Evolutionary conservation across 2,329 filamentous ascomycete genomes (phyloP).

Genomic region (Fusarium sp.): DNA sequence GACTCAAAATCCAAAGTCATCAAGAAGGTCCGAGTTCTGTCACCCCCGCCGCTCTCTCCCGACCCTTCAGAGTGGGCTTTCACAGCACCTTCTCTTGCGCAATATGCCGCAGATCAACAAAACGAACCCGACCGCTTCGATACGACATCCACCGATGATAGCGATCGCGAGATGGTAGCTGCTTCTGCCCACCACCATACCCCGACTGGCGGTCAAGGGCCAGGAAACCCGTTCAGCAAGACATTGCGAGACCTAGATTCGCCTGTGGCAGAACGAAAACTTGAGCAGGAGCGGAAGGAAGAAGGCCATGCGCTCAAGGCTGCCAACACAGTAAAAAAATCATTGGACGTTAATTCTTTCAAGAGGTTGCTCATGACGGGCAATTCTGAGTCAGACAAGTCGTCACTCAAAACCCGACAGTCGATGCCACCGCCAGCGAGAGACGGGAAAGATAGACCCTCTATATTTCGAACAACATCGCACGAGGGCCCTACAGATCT

Average conservation of each 20-base stretch:
- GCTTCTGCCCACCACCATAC: conserved; percentile 46
- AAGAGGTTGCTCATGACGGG: conserved; percentile 82
- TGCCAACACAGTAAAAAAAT: conserved; percentile 55
- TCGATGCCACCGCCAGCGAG: conserved; percentile 20
- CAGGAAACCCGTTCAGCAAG: conserved; percentile 66
- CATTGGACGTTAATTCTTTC: conserved; percentile 83
- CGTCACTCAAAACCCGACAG: conserved; percentile 23
- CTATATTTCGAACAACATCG: conserved; percentile 31
- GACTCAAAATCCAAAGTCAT: conserved; percentile 65
- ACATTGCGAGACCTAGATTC: conserved; percentile 66
- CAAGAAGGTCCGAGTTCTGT: conserved; percentile 77
- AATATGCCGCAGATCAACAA: conserved; percentile 47
- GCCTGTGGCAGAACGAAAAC: conserved; percentile 50
- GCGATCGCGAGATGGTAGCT: conserved; percentile 46
- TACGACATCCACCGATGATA: conserved; percentile 47
- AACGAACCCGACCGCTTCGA: conserved; percentile 53
- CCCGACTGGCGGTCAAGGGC: conserved; percentile 39
- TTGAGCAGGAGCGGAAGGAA: conserved; percentile 51
- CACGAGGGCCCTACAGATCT: conserved; percentile 33
- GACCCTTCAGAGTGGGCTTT: conserved; percentile 60
- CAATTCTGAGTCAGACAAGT: conserved; percentile 57
- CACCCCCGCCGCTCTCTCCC: conserved; percentile 72
- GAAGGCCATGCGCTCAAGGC: conserved; percentile 53
- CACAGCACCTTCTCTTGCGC: conserved; percentile 49
- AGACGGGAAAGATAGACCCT: conserved; percentile 33